Evolutionary conservation across 805 yeast genomes (phyloP), one percentile per base, ranked within the genome.

Genomic region (Ogataea philodendri): DNA sequence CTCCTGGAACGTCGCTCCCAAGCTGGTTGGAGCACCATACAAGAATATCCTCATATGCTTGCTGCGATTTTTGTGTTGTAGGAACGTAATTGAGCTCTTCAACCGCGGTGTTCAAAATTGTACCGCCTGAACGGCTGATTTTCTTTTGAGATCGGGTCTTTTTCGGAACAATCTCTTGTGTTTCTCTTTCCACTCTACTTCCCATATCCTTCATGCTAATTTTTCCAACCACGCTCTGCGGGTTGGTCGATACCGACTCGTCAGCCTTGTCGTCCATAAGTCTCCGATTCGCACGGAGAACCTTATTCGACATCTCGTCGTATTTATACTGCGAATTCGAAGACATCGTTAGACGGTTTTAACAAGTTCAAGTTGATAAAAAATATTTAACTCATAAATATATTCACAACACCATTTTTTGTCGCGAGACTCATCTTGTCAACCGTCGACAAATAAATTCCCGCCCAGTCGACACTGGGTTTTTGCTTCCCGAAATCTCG

Each of bases 271-370:
- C 59, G 31, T 72, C 70, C 32, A 74, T 55, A 23, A 76, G 62
- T 32, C 79, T 58, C 42, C 69, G 66, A 54, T 81, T 86, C 42
- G 71, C 74, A 44, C 70, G 63, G 18, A 80, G 67, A 42, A 85
- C 90, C 64, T 80, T 80, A 49, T 80, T 83, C 32, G 94, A 72
- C 88, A 85, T 81, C 53, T 76, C 84, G 55, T 78, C 82, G 48
- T 78, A 76, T 46, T 77, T 70, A 58, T 78, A 80, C 44, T 50
- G 55, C 21, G 39, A 35, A 24, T 35, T 35, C 13, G 39, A 35
- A 22, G 39, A 28, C 39, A 35, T 35, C n/a, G n/a, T n/a, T n/a
- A n/a, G n/a, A n/a, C n/a, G n/a, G n/a, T n/a, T n/a, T n/a, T n/a
- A n/a, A n/a, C n/a, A n/a, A n/a, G n/a, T n/a, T n/a, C n/a, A n/a